These are phyloP conservation scores for Verticillium zaregamsianum DNA, from an alignment of 2,329 filamentous ascomycete genomes.

Conservation along the genomic window DNA sequence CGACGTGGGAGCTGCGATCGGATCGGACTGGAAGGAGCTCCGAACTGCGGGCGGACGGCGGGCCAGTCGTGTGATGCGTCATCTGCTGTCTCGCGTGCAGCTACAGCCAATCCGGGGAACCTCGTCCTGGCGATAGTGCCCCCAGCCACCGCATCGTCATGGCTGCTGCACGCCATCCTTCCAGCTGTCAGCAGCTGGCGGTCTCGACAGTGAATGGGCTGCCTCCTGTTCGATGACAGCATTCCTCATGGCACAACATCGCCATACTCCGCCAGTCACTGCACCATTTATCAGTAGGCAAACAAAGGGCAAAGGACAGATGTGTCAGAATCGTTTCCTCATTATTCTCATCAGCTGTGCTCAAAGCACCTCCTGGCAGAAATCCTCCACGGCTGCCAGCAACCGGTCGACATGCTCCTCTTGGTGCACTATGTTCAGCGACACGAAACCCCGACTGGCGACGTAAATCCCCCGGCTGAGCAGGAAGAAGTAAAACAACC, in stretches of 20 bases:
- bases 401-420: conserved; percentile 6
- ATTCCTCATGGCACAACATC: too few relatives aligned
- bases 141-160: too few relatives aligned
- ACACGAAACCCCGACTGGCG: conserved; percentile 10
- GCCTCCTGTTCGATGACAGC: too few relatives aligned
- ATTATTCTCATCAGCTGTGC: neutral
- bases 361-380: conserved; percentile 5
- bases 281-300: neutral
- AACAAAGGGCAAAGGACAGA: neutral
- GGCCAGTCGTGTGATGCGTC: neutral
- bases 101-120: neutral
- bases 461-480: conserved; percentile 8
- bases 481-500: conserved; percentile 11
- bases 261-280: too few relatives aligned
- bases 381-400: neutral
- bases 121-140: neutral
- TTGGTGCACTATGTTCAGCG: conserved; percentile 9
- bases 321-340: neutral
- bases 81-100: neutral
- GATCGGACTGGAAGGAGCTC: neutral
- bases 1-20: neutral
- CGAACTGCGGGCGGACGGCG: neutral
- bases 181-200: too few relatives aligned
- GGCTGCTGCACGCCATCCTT: too few relatives aligned
- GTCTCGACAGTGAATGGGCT: too few relatives aligned